phyloP scores from a whole-genome alignment of 495 filamentous ascomycete species.

The Aspergillus biplanus region DNA sequence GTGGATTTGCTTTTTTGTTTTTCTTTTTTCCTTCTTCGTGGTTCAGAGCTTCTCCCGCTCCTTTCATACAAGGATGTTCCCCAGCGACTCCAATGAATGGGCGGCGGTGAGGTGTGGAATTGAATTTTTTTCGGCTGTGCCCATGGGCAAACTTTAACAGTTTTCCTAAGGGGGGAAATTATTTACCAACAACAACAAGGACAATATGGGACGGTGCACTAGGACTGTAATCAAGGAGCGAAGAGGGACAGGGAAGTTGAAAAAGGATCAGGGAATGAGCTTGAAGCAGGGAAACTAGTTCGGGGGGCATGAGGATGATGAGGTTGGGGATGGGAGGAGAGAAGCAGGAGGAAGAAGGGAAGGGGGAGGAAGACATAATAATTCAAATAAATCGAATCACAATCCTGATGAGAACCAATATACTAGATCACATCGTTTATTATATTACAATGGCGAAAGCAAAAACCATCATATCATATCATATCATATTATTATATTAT shows the following conservation, averaged over 20 bases:
- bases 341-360: not conserved
- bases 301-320: not conserved
- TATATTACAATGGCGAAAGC: not conserved
- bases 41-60: not conserved
- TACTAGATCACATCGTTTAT: constrained; percentile 4
- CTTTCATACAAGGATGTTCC: not conserved
- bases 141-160: not conserved
- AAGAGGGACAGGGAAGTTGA: not conserved
- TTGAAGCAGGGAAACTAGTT: not conserved
- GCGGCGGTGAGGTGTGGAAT: constrained; percentile 4
- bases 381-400: not conserved
- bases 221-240: not conserved
- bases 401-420: not conserved
- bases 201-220: not conserved
- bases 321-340: not conserved
- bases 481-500: not conserved
- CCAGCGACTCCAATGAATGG: not conserved
- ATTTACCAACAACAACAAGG: constrained; percentile 1
- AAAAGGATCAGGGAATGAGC: not conserved
- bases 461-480: not conserved
- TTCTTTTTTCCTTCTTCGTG: constrained; percentile 6
- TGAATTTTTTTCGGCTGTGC: not conserved
- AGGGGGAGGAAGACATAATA: constrained; percentile 2
- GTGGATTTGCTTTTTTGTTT: constrained; percentile 10
- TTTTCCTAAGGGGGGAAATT: not conserved